Percentiles rank a stretch among this genome's conserved stretches.
Evolutionary conservation across 1,284 basidiomycete species (phyloP).

Genomic region (Irpex sp.): DNA sequence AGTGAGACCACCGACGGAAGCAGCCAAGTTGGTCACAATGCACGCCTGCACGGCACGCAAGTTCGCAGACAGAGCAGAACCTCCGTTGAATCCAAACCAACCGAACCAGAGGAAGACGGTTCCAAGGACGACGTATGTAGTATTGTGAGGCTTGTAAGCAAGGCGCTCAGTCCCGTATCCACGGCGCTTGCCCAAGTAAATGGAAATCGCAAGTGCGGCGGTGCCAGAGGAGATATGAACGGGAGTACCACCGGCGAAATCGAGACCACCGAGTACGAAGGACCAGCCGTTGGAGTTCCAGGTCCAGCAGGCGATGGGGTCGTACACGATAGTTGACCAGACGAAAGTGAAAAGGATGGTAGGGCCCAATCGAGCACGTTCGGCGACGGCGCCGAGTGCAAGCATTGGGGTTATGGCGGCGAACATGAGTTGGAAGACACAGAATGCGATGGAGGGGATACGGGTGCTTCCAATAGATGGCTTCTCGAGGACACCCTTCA

Average conservation of each 20-base stretch:
- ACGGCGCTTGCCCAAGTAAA: conserved; percentile 88
- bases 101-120: conserved; percentile 97
- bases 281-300: conserved; percentile 93
- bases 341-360: conserved; percentile 86
- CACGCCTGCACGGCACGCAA: conserved; percentile 86
- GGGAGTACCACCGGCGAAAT: conserved; percentile 95
- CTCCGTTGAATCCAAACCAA: conserved; percentile 96
- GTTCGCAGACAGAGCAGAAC: conserved; percentile 82
- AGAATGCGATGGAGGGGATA: conserved; percentile 85
- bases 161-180: conserved; percentile 93
- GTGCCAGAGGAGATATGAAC: conserved; percentile 93
- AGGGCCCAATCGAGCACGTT: conserved; percentile 86
- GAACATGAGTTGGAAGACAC: conserved; percentile 90
- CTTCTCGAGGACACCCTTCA: conserved; percentile 76
- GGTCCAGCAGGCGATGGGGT: conserved; percentile 92
- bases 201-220: conserved; percentile 87
- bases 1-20: conserved; percentile 83
- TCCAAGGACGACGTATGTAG: conserved; percentile 87
- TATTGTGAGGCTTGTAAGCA: conserved; percentile 87
- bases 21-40: conserved; percentile 91
- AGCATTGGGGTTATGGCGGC: conserved; percentile 83
- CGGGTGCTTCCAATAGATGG: conserved; percentile 71
- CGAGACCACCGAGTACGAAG: conserved; percentile 74
- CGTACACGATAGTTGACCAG: conserved; percentile 94
- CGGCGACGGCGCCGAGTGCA: conserved; percentile 89